Conservation (phyloP, 352 stramenopile species). For the Globisporangium recalcitrans region DNA sequence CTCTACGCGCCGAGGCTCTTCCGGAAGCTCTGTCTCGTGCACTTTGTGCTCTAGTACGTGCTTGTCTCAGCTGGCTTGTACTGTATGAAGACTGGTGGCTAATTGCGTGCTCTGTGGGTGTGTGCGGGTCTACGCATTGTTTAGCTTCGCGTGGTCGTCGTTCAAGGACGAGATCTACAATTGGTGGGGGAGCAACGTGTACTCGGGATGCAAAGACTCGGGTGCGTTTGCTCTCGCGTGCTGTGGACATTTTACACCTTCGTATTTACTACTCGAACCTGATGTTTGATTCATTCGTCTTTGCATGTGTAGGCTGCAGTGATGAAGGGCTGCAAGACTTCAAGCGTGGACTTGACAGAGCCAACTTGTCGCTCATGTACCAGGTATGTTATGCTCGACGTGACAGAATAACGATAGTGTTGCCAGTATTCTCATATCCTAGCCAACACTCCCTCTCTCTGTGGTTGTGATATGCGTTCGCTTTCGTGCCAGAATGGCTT, state of each 20-base stretch:
- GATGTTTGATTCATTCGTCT: too few relatives aligned
- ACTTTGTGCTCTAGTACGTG: slow-evolving; percentile 63
- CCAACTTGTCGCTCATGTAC: slow-evolving; percentile 51
- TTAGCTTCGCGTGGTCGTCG: slow-evolving; percentile 63
- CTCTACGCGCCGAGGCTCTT: slow-evolving; percentile 59
- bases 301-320: slow-evolving; percentile 29
- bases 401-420: background rate
- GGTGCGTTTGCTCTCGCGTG: slow-evolving; percentile 12
- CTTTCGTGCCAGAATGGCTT: slow-evolving; percentile 46
- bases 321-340: slow-evolving; percentile 30
- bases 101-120: background rate
- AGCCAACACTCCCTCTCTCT: too few relatives aligned
- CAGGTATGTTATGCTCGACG: slow-evolving; percentile 23
- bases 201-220: slow-evolving; percentile 52
- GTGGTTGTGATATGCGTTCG: background rate
- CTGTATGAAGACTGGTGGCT: background rate
- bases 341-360: slow-evolving; percentile 48
- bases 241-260: too few relatives aligned
- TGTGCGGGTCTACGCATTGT: background rate
- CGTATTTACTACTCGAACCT: too few relatives aligned
- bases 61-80: background rate
- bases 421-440: background rate
- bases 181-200: slow-evolving; percentile 73
- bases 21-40: slow-evolving; percentile 58
- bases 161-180: slow-evolving; percentile 71